A percentile compares a stretch with the other conserved stretches of the same genome.
phyloP scores from a whole-genome alignment of 2,329 filamentous ascomycete species.

The Helotiales sp. region DNA sequence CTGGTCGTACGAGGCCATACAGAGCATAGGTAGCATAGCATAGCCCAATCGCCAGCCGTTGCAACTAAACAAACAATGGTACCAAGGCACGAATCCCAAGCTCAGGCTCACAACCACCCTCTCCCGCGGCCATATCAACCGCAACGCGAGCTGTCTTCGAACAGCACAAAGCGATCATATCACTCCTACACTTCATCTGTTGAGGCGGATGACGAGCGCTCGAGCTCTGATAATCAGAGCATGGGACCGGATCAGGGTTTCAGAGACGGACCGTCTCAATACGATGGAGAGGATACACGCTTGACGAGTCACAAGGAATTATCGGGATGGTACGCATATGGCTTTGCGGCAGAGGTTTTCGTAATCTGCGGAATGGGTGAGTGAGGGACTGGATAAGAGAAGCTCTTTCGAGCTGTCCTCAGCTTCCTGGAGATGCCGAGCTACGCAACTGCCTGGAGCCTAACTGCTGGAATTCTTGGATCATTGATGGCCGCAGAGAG shows the following conservation, averaged over 20 bases:
- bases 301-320: slow-evolving; percentile 87
- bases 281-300: slow-evolving; percentile 85
- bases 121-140: slow-evolving; percentile 29
- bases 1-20: slow-evolving; percentile 20
- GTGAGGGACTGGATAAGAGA: slow-evolving; percentile 42
- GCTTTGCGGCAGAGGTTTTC: slow-evolving; percentile 95
- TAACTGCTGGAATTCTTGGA: neutral
- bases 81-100: slow-evolving; percentile 31
- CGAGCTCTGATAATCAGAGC: slow-evolving; percentile 45
- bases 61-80: slow-evolving; percentile 31
- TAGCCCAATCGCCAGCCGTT: slow-evolving; percentile 5
- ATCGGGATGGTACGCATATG: slow-evolving; percentile 93
- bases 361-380: slow-evolving; percentile 86
- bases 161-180: slow-evolving; percentile 57
- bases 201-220: slow-evolving; percentile 73
- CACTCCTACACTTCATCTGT: slow-evolving; percentile 65
- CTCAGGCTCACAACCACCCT: neutral
- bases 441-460: neutral
- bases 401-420: neutral
- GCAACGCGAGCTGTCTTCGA: slow-evolving; percentile 38
- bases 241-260: slow-evolving; percentile 45
- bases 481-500: neutral
- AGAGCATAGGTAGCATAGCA: no score
- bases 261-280: slow-evolving; percentile 52
- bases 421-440: neutral